phyloP scores from a whole-genome alignment of 1,139 yeast genomes.

The Wickerhamiella pararugosa region DNA sequence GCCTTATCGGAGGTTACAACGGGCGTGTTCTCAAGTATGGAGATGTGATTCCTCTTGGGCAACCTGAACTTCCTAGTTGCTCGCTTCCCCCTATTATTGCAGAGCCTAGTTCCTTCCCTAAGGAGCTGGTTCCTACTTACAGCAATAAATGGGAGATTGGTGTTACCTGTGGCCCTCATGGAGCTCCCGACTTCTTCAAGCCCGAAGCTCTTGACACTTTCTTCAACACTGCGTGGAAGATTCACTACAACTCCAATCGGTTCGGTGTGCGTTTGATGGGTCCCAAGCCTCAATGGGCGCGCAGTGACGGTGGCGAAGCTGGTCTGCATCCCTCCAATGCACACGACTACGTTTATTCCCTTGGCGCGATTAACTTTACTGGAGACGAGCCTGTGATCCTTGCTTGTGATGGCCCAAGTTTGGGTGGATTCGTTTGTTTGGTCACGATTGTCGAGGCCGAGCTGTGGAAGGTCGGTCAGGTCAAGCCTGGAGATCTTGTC shows the following conservation, averaged over 20 bases:
- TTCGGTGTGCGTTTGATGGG: conserved; percentile 92
- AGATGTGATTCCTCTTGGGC: conserved; percentile 77
- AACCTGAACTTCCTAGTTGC: conserved; percentile 53
- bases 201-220: conserved; percentile 62
- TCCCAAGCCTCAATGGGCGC: conserved; percentile 94
- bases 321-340: conserved; percentile 97
- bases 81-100: conserved; percentile 56
- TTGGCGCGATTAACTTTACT: conserved; percentile 93
- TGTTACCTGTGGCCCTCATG: conserved; percentile 95
- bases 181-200: conserved; percentile 86
- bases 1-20: conserved; percentile 86
- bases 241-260: conserved; percentile 90
- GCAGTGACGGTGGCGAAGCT: conserved; percentile 95
- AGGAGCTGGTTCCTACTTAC: conserved; percentile 43
- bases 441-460: conserved; percentile 93
- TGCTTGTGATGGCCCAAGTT: conserved; percentile 93
- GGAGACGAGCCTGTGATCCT: conserved; percentile 97
- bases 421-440: conserved; percentile 94
- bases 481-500: conserved; percentile 78
- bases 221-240: conserved; percentile 72
- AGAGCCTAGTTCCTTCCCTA: conserved; percentile 41
- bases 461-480: conserved; percentile 98
- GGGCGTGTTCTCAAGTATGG: conserved; percentile 87
- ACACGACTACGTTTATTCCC: conserved; percentile 89
- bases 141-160: conserved; percentile 67